Base-by-base conservation (phyloP, 495 filamentous ascomycete species). In the Aspergillus sclerotioniger region DNA sequence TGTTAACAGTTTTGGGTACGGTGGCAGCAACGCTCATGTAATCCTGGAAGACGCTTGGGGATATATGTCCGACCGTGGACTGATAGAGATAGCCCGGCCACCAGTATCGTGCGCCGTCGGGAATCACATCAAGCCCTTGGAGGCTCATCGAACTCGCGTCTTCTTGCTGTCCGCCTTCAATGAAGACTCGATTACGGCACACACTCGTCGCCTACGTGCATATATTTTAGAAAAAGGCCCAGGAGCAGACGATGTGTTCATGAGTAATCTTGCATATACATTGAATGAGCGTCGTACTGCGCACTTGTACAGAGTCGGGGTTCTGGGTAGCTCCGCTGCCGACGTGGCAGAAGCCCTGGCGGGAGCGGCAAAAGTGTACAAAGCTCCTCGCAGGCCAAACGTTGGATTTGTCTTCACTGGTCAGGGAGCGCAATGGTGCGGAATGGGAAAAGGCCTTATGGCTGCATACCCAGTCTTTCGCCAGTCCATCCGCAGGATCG, bases 391-490 rank as follows among this genome's bases (percentile, higher is more conserved):
- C 53, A 10, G 45, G 19, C 55, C 69, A 53, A 64, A 45, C 2
- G n/a, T 66, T 1, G 52, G 62, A 0, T 69, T 71, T 41, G 70
- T 72, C 6, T 77, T 77, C 54, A 75, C 72, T 32, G 74, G 74
- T 0, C 76, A 78, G 56, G 76, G 76, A 2, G 76, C 74, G 15
- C 76, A 78, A 56, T 78, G 71, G 71, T 52, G 62, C 8, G 60
- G 61, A 39, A 78, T 74, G 71, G 75, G 71, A 10, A 58, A 64
- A 32, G 65, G 65, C n/a, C 62, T 66, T 29, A 63, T 65, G 53
- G 47, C 67, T 8, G 54, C 63, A 20, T 69, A 70, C 41, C 54
- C 64, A 0, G 53, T 68, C 12, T 70, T 71, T 47, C 51, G 60
- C 29, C 47, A 65, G 17, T 59, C 64, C 0, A 62, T 72, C 31